Percentiles rank a stretch among this genome's conserved stretches.
Evolutionary conservation across 2,329 filamentous ascomycete genomes (phyloP).

Genomic region (Calonectria pauciramosa): DNA sequence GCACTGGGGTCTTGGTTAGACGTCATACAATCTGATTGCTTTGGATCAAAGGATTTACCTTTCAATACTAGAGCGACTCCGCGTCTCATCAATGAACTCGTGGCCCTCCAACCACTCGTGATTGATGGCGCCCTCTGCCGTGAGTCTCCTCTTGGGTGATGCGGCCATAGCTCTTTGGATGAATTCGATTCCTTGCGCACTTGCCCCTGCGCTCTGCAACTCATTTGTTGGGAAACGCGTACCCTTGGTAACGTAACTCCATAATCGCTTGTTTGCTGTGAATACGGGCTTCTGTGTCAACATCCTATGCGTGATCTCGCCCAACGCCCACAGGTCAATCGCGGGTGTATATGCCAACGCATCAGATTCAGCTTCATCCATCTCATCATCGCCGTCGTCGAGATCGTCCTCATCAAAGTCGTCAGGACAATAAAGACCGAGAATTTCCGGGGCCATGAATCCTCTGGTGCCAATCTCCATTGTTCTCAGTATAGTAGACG

Average conservation of each 20-base stretch:
- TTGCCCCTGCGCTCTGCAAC: neutral
- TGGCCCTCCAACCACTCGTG: neutral
- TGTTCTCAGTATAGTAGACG: neutral
- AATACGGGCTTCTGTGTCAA: neutral
- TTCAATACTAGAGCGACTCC: neutral
- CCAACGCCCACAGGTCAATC: neutral
- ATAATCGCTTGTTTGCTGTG: neutral
- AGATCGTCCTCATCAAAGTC: neutral
- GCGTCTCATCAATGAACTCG: neutral
- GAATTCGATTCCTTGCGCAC: neutral
- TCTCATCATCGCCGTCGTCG: neutral
- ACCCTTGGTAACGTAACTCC: neutral
- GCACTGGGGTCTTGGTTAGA: neutral
- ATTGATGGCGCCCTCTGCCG: neutral
- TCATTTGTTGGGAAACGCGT: neutral
- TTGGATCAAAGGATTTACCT: neutral
- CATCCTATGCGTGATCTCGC: neutral
- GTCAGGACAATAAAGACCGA: slow-evolving; percentile 3
- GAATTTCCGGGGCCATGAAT: slow-evolving; percentile 6
- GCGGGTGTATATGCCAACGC: neutral
- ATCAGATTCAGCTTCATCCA: neutral
- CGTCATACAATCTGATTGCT: too few species aligned
- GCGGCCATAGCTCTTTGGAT: neutral
- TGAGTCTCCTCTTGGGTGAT: neutral
- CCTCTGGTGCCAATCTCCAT: slow-evolving; percentile 4